phyloP scores from a whole-genome alignment of 1,284 basidiomycete genomes.

The Papiliotrema nemorosa region DNA sequence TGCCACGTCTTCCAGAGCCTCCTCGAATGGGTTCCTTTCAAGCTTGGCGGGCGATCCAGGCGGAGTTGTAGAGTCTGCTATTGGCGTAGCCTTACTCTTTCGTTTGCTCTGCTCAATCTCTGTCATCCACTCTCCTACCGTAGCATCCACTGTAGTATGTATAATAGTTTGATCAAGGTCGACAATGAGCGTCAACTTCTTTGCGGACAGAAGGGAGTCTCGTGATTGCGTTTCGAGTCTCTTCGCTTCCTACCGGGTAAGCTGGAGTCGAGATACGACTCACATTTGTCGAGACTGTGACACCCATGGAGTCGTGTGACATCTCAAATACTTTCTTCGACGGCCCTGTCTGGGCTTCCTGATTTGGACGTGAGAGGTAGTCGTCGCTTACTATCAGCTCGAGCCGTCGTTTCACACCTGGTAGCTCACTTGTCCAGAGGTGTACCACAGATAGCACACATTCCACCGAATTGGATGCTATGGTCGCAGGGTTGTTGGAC shows the following conservation, averaged over 20 bases:
- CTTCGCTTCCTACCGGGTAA: constrained; percentile 67
- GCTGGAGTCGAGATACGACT: constrained; percentile 6
- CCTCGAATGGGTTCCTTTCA: constrained; percentile 44
- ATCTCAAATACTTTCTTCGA: constrained; percentile 43
- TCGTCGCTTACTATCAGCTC: constrained; percentile 60
- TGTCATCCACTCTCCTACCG: constrained; percentile 92
- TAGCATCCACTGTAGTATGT: constrained; percentile 97
- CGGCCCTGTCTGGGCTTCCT: constrained; percentile 57
- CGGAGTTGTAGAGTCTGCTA: constrained; percentile 24
- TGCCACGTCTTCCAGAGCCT: constrained; percentile 68
- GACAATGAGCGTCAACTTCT: constrained; percentile 89
- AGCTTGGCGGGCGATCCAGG: constrained; percentile 14
- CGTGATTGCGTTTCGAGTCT: constrained; percentile 80
- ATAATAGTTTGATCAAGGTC: constrained; percentile 99
- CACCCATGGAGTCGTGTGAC: constrained; percentile 45
- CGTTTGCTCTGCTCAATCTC: constrained; percentile 65
- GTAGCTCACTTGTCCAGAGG: neutral
- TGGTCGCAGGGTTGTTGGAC: constrained; percentile 87
- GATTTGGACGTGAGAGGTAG: constrained; percentile 77
- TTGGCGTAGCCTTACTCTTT: constrained; percentile 37
- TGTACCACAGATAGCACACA: constrained; percentile 86
- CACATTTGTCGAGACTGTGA: constrained; percentile 50
- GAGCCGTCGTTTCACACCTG: neutral
- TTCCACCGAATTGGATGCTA: constrained; percentile 83
- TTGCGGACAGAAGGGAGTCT: constrained; percentile 66